Evolutionary conservation across 257 asterid genomes (phyloP).

Genomic region (Rauvolfia tetraphylla): DNA sequence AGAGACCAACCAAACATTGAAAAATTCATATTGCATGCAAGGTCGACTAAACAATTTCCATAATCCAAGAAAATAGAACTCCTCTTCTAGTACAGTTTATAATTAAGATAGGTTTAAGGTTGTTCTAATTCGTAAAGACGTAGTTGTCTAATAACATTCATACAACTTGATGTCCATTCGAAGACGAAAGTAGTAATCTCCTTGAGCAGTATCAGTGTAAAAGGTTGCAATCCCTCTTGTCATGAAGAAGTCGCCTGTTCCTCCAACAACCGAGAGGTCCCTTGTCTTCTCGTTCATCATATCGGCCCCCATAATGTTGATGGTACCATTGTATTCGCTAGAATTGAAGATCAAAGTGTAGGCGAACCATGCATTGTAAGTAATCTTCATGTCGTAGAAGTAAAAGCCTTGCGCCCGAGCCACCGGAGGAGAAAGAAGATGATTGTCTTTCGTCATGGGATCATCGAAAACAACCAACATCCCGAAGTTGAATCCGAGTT

Average conservation of each 20-base stretch:
- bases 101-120: too few relatives aligned
- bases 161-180: constrained; percentile 65
- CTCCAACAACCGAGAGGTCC: constrained; percentile 57
- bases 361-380: constrained; percentile 57
- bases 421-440: constrained; percentile 36
- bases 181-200: constrained; percentile 51
- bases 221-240: constrained; percentile 53
- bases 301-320: constrained; percentile 59
- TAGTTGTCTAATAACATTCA: constrained; percentile 46
- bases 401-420: constrained; percentile 64
- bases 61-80: too few relatives aligned
- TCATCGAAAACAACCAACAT: constrained; percentile 53
- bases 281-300: constrained; percentile 39
- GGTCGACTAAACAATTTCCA: too few relatives aligned
- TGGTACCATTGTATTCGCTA: constrained; percentile 42
- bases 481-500: constrained; percentile 36
- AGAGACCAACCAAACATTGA: too few relatives aligned
- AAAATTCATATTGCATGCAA: too few relatives aligned
- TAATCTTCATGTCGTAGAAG: constrained; percentile 45
- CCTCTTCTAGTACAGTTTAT: too few relatives aligned
- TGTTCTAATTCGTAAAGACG: too few relatives aligned
- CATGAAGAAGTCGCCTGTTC: constrained; percentile 72
- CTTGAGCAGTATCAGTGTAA: constrained; percentile 39
- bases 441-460: constrained; percentile 46
- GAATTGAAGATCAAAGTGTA: constrained; percentile 54